phyloP scores from a whole-genome alignment of 192 early-diverging fungal genomes.

The Entomortierella parvispora region DNA sequence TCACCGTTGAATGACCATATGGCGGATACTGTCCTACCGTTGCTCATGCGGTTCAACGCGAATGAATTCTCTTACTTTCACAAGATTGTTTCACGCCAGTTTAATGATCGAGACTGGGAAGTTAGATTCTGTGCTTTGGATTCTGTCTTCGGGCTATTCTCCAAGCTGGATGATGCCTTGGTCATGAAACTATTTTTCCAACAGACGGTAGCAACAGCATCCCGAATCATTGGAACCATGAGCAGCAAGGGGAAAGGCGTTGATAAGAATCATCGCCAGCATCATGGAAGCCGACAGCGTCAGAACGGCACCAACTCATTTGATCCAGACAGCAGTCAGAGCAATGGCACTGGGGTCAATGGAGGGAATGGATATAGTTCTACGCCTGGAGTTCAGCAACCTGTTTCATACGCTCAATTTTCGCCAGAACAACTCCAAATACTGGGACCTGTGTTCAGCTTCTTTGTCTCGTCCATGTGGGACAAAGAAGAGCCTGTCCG shows the following conservation, averaged over 20 bases:
- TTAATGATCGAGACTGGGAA: slow-evolving; percentile 63
- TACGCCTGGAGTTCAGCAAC: background rate
- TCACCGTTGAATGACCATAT: slow-evolving; percentile 57
- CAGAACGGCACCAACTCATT: slow-evolving; percentile 11
- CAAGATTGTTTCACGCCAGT: slow-evolving; percentile 53
- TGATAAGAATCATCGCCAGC: slow-evolving; percentile 1
- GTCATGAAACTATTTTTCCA: slow-evolving; percentile 41
- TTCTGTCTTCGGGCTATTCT: slow-evolving; percentile 64
- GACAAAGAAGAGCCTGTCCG: slow-evolving; percentile 67
- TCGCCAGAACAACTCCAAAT: slow-evolving; percentile 39
- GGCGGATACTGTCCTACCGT: slow-evolving; percentile 47
- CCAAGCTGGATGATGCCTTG: slow-evolving; percentile 63
- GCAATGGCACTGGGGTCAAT: slow-evolving; percentile 11
- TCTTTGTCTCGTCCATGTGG: slow-evolving; percentile 65
- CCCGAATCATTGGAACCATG: slow-evolving; percentile 4
- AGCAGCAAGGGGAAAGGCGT: slow-evolving; percentile 25
- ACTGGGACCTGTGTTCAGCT: slow-evolving; percentile 64
- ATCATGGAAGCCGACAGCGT: background rate
- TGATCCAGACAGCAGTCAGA: slow-evolving; percentile 9
- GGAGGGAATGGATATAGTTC: background rate
- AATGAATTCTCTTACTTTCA: slow-evolving; percentile 53
- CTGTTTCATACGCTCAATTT: slow-evolving; percentile 9
- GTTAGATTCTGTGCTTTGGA: slow-evolving; percentile 61
- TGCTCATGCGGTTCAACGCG: slow-evolving; percentile 59
- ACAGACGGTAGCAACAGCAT: background rate